Conservation (phyloP, 2,329 filamentous ascomycete genomes). For the Diplodia intermedia region DNA sequence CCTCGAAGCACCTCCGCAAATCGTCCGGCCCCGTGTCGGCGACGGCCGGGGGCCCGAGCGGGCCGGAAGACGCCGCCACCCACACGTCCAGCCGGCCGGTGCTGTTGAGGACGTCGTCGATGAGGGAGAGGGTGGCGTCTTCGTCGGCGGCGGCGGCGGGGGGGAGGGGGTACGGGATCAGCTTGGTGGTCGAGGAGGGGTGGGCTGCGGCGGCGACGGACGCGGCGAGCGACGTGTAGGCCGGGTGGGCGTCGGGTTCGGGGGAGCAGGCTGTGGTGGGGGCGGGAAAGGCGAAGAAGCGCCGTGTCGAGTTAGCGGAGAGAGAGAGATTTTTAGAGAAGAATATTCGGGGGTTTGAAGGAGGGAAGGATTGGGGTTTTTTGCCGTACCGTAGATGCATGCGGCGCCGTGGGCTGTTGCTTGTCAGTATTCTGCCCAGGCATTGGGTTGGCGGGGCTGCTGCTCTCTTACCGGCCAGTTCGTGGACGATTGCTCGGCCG, state of each 20-base stretch:
- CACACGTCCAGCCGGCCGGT: slow-evolving; percentile 67
- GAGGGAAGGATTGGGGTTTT: too few relatives aligned
- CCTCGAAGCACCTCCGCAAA: slow-evolving; percentile 65
- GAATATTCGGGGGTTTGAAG: neutral
- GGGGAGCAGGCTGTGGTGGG: slow-evolving; percentile 15
- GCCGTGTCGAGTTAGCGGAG: neutral
- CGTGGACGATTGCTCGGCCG: slow-evolving; percentile 65
- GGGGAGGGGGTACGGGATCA: slow-evolving; percentile 65
- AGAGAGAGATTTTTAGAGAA: neutral
- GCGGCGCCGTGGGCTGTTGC: slow-evolving; percentile 66
- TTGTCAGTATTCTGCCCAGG: too few relatives aligned
- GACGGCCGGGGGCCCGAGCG: slow-evolving; percentile 63
- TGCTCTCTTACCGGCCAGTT: slow-evolving; percentile 60
- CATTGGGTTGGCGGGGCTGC: too few relatives aligned
- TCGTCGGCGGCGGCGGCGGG: slow-evolving; percentile 58
- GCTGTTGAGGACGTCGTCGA: slow-evolving; percentile 68
- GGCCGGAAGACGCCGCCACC: slow-evolving; percentile 63
- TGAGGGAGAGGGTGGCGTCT: slow-evolving; percentile 63
- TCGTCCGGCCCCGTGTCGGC: slow-evolving; percentile 63
- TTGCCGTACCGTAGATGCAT: slow-evolving; percentile 60
- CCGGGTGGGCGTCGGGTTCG: neutral
- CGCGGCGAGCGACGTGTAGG: slow-evolving; percentile 7
- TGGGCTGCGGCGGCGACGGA: slow-evolving; percentile 9
- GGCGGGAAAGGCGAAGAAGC: too few relatives aligned
- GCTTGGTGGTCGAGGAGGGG: slow-evolving; percentile 66